These are phyloP conservation scores for Novymonas esmeraldas DNA, from an alignment of 208 protist genomes.

Conservation along the genomic window DNA sequence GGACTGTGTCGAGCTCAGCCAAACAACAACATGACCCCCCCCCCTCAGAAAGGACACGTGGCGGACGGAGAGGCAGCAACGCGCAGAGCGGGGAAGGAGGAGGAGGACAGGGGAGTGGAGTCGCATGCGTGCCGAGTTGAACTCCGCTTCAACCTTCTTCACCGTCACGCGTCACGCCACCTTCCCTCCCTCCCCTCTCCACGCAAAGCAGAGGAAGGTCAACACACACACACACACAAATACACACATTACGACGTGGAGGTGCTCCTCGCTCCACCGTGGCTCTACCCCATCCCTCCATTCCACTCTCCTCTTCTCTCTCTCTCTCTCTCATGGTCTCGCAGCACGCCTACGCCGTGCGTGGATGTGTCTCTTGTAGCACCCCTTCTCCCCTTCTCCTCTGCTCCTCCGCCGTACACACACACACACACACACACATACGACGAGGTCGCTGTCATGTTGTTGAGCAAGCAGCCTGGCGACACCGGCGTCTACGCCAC, in stretches of 20 bases:
- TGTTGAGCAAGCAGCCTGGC: constrained; percentile 71
- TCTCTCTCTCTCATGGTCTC: constrained; percentile 1
- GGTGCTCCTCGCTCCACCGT: no score
- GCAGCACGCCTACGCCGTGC: background rate
- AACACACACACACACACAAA: no score
- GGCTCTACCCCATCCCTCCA: background rate
- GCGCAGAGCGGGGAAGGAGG: no score
- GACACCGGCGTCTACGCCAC: constrained; percentile 72
- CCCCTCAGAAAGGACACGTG: no score
- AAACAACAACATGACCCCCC: no score
- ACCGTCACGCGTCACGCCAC: background rate
- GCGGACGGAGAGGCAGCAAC: no score
- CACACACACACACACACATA: background rate
- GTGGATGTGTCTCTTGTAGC: background rate
- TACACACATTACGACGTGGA: no score
- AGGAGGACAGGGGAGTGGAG: no score
- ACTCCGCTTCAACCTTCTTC: no score
- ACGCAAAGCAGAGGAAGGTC: no score
- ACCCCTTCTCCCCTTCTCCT: background rate
- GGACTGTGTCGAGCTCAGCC: no score
- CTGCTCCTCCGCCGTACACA: background rate
- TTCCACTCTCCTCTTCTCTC: background rate
- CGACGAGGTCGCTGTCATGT: constrained; percentile 32
- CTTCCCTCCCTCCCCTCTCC: background rate
- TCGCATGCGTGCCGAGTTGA: no score